These are phyloP conservation scores for Begonia peltatifolia DNA, from an alignment of 306 rosid species.

Conservation along the genomic window DNA sequence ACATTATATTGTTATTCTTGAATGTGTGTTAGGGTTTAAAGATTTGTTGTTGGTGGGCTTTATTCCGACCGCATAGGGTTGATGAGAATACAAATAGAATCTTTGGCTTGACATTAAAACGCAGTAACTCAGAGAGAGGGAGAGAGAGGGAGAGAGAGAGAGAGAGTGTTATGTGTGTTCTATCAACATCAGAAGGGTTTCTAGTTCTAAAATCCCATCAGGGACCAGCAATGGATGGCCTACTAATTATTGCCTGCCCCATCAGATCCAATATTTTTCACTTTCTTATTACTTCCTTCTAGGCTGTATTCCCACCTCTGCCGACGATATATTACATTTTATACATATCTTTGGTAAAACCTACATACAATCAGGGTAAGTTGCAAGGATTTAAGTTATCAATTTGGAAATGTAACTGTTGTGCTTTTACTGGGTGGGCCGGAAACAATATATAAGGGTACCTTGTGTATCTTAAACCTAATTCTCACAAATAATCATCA, in stretches of 20 bases:
- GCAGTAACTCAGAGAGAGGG: constrained; percentile 6
- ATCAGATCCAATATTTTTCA: constrained; percentile 23
- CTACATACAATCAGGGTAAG: too few species aligned
- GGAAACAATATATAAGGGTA: too few species aligned
- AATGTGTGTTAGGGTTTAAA: constrained; percentile 13
- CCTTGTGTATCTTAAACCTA: too few species aligned
- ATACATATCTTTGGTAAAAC: too few species aligned
- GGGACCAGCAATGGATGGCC: constrained; percentile 47
- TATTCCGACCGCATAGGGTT: constrained; percentile 59
- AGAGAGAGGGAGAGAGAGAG: neutral
- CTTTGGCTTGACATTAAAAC: constrained; percentile 14
- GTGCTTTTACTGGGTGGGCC: too few species aligned
- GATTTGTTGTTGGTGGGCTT: constrained; percentile 34
- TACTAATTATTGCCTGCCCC: constrained; percentile 56
- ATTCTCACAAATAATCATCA: too few species aligned
- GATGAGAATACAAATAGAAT: constrained; percentile 22
- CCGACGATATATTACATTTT: too few species aligned
- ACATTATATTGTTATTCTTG: neutral
- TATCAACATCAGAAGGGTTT: constrained; percentile 29
- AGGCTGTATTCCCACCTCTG: too few species aligned
- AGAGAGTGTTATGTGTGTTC: too few species aligned
- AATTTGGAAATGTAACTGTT: too few species aligned
- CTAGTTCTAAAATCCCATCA: constrained; percentile 13
- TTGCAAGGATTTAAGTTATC: too few species aligned
- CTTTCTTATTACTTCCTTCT: neutral